Base-by-base conservation (phyloP, 768 basidiomycete genomes). In the Lactarius psammicola region DNA sequence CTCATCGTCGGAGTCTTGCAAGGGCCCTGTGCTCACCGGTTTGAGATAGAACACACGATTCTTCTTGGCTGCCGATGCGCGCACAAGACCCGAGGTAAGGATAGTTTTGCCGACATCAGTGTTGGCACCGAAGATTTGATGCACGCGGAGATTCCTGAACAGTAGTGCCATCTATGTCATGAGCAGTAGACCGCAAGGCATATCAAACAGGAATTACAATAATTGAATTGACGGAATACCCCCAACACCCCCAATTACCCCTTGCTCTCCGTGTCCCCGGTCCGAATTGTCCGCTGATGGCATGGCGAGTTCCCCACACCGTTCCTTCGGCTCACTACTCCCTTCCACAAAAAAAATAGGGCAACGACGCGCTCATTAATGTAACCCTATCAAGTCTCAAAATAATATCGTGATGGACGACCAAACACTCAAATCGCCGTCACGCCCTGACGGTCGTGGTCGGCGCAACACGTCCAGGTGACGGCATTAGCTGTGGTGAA, bases 81-180 rank as follows among this genome's bases (percentile, higher is more conserved):
- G 82, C 53, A 88, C 84, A 40, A 98, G 85, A 1, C 92, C 92
- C 2, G 94, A 85, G 1, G 93, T 90, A 61, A 98, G 79, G 64
- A 98, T 83, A 0, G 95, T 97, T 78, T 98, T 98, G 31, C 96
- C 96, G 58, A 98, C 95, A 76, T 94, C 88, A 2, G 96, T 98
- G 76, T 96, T 97, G 1, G 95, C 94, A 36, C 96, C 96, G 72
- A 97, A 96, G 65, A 98, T 80, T 74, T 96, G 93, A 75, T 95
- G 92, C 34, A 94, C 79, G 20, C 93, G 86, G 38, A 98, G 82
- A 73, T 95, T 83, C 72, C 85, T 87, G 80, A 90, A 95, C 54
- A 98, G 87, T 26, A 88, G 82, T 57, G 90, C 85, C 93, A 95
- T 94, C 51, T 63, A 63, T 36, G 30, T 55, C 54, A 30, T 30